phyloP scores from a whole-genome alignment of 2,329 filamentous ascomycete genomes.

The Cercospora berteroae region DNA sequence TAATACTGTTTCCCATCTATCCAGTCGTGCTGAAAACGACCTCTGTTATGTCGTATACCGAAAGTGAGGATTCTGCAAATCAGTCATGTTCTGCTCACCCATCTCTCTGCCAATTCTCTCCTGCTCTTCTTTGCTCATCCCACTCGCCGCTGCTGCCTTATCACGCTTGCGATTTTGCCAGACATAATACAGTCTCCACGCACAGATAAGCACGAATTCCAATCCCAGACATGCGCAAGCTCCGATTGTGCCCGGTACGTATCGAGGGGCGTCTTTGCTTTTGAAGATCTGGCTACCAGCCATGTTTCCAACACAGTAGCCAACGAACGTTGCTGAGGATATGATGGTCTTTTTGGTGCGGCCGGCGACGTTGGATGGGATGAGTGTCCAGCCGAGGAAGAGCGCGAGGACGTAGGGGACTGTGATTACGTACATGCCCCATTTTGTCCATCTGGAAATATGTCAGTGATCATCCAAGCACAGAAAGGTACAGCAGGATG shows the following conservation, averaged over 20 bases:
- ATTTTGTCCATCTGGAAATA: constrained; percentile 36
- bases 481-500: no score
- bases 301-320: constrained; percentile 52
- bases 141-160: constrained; percentile 26
- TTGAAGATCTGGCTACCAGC: constrained; percentile 50
- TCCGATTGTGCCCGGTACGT: constrained; percentile 45
- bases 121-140: constrained; percentile 56
- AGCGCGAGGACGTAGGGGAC: constrained; percentile 36
- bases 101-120: constrained; percentile 64
- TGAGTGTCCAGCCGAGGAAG: constrained; percentile 39
- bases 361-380: constrained; percentile 49
- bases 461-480: neutral
- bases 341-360: constrained; percentile 50
- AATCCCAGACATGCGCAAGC: constrained; percentile 40
- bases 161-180: constrained; percentile 41
- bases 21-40: neutral
- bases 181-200: constrained; percentile 45
- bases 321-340: constrained; percentile 48
- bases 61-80: constrained; percentile 50
- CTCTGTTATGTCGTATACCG: constrained; percentile 25
- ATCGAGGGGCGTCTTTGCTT: constrained; percentile 45
- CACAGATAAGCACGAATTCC: constrained; percentile 38
- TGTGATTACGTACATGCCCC: constrained; percentile 38
- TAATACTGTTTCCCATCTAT: neutral
- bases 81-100: constrained; percentile 68